Base-by-base conservation (phyloP, 2,329 filamentous ascomycete species). In the Alternaria novae-zelandiae region DNA sequence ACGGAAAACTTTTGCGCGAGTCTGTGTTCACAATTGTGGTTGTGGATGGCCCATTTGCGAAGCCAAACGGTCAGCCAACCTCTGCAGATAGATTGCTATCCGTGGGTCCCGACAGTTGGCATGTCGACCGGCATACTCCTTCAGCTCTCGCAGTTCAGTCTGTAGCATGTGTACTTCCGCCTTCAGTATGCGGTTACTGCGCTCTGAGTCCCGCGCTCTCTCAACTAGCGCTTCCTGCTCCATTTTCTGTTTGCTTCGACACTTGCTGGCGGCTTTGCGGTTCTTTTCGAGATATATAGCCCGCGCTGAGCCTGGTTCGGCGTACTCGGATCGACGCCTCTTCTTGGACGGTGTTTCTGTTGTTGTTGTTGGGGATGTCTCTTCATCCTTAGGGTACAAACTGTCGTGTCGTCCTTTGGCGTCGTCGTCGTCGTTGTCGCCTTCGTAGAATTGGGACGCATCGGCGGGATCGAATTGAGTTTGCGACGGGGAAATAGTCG, bases 261-360 rank as follows among this genome's bases (percentile, higher is more conserved):
- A 93, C 72, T 92, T 92, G 72, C 87, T 90, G 1, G 91, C 91
- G 0, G 91, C 91, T 7, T 90, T 80, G 7, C 90, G 85, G 75
- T 93, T 93, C 59, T 90, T 86, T 76, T 91, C 88, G 0, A 92
- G 83, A 68, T 77, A 78, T n/a, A 73, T 61, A 7, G 71, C 74
- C 13, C 76, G 66, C 30, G 72, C 74, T 8, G 75, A 74, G 7
- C 70, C 71, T 2, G 72, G 69, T 25, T 72, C 74, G 4, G 68
- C 70, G 23, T 67, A 66, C 11, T 70, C 71, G 63, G 20, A 66
- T 59, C 5, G 30, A 41, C 36, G 36, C 36, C 36, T 41, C 36
- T 41, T 12, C 8, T 56, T 30, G 3, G 58, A 15, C 8, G 55
- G 58, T 26, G 55, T 6, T 32, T 32, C 28, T n/a, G 26, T n/a